phyloP scores from a whole-genome alignment of 768 basidiomycete genomes.

The Psilocybe cyanescens region DNA sequence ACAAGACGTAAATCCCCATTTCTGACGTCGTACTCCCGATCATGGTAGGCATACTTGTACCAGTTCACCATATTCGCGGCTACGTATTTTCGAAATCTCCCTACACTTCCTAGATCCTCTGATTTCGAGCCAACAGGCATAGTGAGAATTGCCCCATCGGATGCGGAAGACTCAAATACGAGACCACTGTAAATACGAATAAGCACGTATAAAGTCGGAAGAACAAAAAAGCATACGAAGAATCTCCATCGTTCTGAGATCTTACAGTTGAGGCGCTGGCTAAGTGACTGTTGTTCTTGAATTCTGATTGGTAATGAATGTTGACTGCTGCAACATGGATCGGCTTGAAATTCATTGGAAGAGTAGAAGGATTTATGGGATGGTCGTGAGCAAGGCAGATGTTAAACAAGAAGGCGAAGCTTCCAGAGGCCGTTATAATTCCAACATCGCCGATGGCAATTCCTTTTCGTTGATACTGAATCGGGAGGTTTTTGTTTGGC shows the following conservation, averaged over 20 bases:
- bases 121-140: constrained; percentile 23
- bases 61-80: constrained; percentile 17
- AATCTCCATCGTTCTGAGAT: not conserved
- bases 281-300: constrained; percentile 13
- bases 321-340: constrained; percentile 8
- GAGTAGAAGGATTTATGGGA: constrained; percentile 13
- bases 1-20: constrained; percentile 25
- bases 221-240: not conserved
- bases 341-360: constrained; percentile 17
- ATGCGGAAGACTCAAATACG: constrained; percentile 13
- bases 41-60: constrained; percentile 19
- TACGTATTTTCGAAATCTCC: constrained; percentile 15
- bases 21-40: constrained; percentile 16
- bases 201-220: not conserved
- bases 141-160: constrained; percentile 24
- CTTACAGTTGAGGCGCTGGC: constrained; percentile 13
- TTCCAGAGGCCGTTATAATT: constrained; percentile 16
- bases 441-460: constrained; percentile 24
- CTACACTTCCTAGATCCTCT: constrained; percentile 12
- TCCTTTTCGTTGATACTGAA: constrained; percentile 16
- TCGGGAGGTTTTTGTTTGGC: constrained; percentile 15
- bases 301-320: constrained; percentile 7
- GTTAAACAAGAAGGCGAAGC: constrained; percentile 25
- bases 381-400: constrained; percentile 16
- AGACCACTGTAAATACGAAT: constrained; percentile 1